phyloP scores from a whole-genome alignment of 2,329 filamentous ascomycete genomes.

The Penicillium rolfsii region DNA sequence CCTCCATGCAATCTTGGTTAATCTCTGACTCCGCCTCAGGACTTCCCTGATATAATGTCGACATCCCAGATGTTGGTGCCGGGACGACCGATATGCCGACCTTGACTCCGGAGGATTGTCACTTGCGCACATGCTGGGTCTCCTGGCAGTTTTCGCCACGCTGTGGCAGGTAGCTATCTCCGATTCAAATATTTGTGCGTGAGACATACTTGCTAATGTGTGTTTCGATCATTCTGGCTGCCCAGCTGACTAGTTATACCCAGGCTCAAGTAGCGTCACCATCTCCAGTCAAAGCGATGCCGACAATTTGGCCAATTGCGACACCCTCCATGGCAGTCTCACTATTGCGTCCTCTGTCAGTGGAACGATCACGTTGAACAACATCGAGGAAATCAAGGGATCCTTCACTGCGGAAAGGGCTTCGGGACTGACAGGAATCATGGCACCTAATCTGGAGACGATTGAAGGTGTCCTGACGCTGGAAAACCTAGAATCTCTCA shows the following conservation, averaged over 20 bases:
- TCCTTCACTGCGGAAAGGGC: constrained; percentile 25
- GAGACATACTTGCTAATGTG: too few relatives aligned
- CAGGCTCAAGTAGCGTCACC: constrained; percentile 49
- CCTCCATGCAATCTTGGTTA: neutral
- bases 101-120: neutral
- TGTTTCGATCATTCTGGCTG: neutral
- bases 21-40: neutral
- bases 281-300: constrained; percentile 44
- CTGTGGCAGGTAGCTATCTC: constrained; percentile 16
- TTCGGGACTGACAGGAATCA: constrained; percentile 22
- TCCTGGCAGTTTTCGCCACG: neutral
- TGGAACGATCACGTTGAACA: constrained; percentile 47
- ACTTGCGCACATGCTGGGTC: neutral
- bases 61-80: neutral
- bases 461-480: constrained; percentile 27
- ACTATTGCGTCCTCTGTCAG: constrained; percentile 45
- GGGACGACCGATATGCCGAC: neutral
- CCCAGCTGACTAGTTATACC: constrained; percentile 6
- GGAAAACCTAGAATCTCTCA: constrained; percentile 25
- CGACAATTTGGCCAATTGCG: constrained; percentile 39
- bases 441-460: constrained; percentile 26
- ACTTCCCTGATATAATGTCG: neutral
- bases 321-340: constrained; percentile 46
- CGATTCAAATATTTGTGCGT: constrained; percentile 17
- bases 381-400: constrained; percentile 37